Evolutionary conservation across 768 basidiomycete genomes (phyloP), one percentile per base, ranked within the genome.

Genomic region (Cyclocybe cylindracea): DNA sequence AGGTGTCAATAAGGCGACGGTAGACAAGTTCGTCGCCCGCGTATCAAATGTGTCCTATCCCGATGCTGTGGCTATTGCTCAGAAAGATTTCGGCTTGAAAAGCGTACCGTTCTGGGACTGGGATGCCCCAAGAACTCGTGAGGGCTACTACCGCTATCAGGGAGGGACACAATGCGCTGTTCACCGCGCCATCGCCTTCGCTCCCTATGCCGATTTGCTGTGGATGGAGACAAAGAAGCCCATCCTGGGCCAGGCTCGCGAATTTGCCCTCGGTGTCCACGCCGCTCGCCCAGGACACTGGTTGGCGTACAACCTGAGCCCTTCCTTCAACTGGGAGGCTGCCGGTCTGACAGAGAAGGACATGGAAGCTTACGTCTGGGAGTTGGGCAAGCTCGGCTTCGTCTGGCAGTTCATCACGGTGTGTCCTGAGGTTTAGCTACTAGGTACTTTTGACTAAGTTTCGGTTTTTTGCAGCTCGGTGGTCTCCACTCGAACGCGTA

Each of bases 391-490:
- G 76, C 84, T 97, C 42, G 95, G 95, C 34, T 98, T 98, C 71
- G 87, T 94, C 61, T 98, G 95, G 94, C 95, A 98, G 70, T 98
- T 99, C 77, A 97, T 98, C 71, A 97, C 95, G 60, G 92, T 94
- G 46, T 62, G 89, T 60, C 29, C 14, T 18, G 0, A 32, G 11
- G 32, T 53, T 48, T 10, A 46, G 13, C 41, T 16, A 6, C 29
- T 48, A 39, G 24, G 24, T 24, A 24, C 5, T 44, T 7, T 50
- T 51, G 34, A 57, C 50, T 54, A 35, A 55, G 35, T 46, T 39
- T 14, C 37, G 34, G 16, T 16, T 43, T 54, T 33, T 11, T 49
- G 2, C 64, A 97, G 94, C 91, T 99, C 54, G 97, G 84, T 39
- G 97, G 97, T 51, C 79, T 99, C 39, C 97, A 99, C 68, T 96